phyloP scores from a whole-genome alignment of 2,329 filamentous ascomycete genomes.

The Pseudocercospora musae region DNA sequence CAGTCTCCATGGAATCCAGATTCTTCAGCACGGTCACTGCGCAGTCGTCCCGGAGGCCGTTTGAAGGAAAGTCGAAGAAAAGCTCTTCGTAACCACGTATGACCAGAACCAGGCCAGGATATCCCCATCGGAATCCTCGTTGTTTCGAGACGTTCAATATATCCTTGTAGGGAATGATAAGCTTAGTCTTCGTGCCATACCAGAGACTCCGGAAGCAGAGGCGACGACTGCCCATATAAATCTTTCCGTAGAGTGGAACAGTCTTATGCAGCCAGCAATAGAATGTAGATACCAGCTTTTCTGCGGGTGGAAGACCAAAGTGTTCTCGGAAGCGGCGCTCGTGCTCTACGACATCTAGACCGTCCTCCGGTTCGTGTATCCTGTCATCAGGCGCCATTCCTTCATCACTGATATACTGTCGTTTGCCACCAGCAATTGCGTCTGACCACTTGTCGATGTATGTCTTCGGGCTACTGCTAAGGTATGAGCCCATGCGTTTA shows the following conservation, averaged over 20 bases:
- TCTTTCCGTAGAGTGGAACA: conserved; percentile 89
- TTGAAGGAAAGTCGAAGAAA: conserved; percentile 86
- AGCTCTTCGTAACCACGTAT: conserved; percentile 92
- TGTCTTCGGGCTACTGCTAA: conserved; percentile 90
- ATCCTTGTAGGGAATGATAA: conserved; percentile 85
- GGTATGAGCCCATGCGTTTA: conserved; percentile 61
- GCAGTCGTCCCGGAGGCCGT: conserved; percentile 82
- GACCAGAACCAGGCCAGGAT: conserved; percentile 85
- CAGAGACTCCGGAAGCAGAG: conserved; percentile 93
- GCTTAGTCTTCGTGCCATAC: conserved; percentile 83
- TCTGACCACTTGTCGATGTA: conserved; percentile 96
- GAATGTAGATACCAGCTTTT: conserved; percentile 83
- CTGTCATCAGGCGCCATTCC: conserved; percentile 63
- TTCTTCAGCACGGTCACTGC: conserved; percentile 74
- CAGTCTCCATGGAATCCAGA: conserved; percentile 67
- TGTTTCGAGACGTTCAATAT: conserved; percentile 93
- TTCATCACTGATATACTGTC: conserved; percentile 78
- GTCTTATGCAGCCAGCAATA: conserved; percentile 90
- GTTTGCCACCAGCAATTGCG: conserved; percentile 90
- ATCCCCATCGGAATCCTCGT: conserved; percentile 89
- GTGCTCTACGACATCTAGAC: conserved; percentile 52
- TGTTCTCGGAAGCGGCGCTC: conserved; percentile 76
- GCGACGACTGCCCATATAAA: conserved; percentile 83
- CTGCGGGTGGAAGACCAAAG: conserved; percentile 80
- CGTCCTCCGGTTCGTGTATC: conserved; percentile 54